Evolutionary conservation across 148 eudicot genomes (phyloP).

Genomic region (Cornus controversa): DNA sequence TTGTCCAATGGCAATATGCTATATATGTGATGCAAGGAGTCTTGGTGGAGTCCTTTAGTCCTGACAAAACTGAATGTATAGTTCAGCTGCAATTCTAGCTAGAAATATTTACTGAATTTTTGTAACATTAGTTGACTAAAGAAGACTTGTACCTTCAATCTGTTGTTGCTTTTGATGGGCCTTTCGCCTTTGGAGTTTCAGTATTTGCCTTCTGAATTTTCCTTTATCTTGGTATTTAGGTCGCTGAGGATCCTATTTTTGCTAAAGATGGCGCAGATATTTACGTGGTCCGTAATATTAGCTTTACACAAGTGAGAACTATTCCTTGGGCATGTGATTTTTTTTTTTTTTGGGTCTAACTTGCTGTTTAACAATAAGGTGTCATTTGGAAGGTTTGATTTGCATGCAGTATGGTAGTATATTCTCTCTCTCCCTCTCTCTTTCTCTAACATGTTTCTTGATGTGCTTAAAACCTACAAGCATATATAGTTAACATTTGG

Average conservation of each 20-base stretch:
- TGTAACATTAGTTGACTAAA: not conserved
- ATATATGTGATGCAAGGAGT: not conserved
- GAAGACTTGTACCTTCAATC: not conserved
- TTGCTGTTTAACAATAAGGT: not conserved
- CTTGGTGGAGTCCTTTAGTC: not conserved
- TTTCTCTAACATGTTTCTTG: not conserved
- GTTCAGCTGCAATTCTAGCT: not conserved
- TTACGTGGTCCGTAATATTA: conserved; percentile 66
- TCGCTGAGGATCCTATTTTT: conserved; percentile 63
- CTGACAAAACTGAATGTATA: not conserved
- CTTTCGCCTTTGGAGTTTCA: not conserved
- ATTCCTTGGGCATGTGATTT: conserved; percentile 1
- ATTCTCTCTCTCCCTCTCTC: not conserved
- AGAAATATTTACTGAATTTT: not conserved
- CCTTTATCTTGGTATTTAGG: conserved; percentile 42
- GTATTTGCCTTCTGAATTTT: not conserved
- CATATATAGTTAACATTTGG: not conserved
- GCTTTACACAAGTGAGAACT: conserved; percentile 71
- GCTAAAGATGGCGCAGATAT: conserved; percentile 75
- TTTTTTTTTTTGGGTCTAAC: not conserved
- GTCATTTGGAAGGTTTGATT: not conserved
- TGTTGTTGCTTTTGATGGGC: not conserved
- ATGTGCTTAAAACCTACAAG: not conserved
- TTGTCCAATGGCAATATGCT: not conserved
- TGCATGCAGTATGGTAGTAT: not conserved